Evolutionary conservation across 305 asterid species (phyloP).

Genomic region (Rubia peregrina): DNA sequence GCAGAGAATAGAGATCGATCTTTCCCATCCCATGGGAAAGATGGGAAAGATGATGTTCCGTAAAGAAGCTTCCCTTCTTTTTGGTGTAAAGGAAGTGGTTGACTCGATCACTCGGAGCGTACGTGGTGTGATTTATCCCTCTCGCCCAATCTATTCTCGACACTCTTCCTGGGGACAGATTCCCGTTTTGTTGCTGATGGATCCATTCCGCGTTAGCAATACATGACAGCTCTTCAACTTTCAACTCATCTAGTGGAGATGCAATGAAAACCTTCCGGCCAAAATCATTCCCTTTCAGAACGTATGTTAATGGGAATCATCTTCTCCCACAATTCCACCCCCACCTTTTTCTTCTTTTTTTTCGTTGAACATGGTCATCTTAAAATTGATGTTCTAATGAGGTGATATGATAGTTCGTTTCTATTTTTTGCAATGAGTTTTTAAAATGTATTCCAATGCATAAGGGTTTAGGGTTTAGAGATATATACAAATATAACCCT

Average conservation of each 20-base stretch:
- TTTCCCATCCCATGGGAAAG: constrained; percentile 27
- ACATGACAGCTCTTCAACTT: not conserved
- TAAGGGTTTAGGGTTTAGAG: too few species aligned
- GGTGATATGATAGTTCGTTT: too few species aligned
- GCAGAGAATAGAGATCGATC: not conserved
- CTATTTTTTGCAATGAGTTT: too few species aligned
- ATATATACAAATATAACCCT: too few species aligned
- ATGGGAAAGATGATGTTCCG: constrained; percentile 26
- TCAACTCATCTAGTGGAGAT: not conserved
- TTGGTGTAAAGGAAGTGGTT: not conserved
- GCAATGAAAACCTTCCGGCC: not conserved
- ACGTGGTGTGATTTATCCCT: not conserved
- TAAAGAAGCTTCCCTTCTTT: not conserved
- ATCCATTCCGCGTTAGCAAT: not conserved
- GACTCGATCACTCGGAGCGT: not conserved
- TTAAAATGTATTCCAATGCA: too few species aligned
- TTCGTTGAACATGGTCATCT: too few species aligned
- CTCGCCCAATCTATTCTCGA: constrained; percentile 9
- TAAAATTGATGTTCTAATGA: too few species aligned
- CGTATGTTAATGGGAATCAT: not conserved
- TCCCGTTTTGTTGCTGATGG: not conserved
- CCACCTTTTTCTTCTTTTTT: too few species aligned
- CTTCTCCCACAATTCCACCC: not conserved
- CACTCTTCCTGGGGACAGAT: not conserved
- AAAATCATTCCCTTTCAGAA: not conserved